Conservation (phyloP, 768 basidiomycete genomes). For the Russula lepida region DNA sequence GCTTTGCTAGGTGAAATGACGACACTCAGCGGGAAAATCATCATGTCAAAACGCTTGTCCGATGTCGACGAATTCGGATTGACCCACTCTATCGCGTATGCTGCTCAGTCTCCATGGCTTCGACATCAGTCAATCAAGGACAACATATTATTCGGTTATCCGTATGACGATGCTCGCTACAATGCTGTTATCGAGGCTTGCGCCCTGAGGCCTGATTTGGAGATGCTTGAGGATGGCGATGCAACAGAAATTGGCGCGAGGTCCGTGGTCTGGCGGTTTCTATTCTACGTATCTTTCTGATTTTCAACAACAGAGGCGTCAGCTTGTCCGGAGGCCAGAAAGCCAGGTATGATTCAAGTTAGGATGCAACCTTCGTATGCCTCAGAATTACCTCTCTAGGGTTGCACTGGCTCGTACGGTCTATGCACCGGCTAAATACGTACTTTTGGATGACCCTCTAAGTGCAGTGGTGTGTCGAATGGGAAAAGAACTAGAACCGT, state of each 20-base stretch:
- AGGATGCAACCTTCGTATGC: not conserved
- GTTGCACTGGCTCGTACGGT: slow-evolving; percentile 79
- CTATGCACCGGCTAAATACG: slow-evolving; percentile 46
- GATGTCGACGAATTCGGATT: slow-evolving; percentile 52
- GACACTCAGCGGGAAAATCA: slow-evolving; percentile 42
- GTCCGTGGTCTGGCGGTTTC: slow-evolving; percentile 25
- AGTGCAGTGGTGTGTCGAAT: slow-evolving; percentile 61
- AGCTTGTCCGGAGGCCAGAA: slow-evolving; percentile 79
- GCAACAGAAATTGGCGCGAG: slow-evolving; percentile 74
- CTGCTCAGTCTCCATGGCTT: slow-evolving; percentile 43
- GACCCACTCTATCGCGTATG: slow-evolving; percentile 42
- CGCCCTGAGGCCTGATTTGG: slow-evolving; percentile 72
- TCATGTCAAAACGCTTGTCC: slow-evolving; percentile 58
- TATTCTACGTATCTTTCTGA: not conserved
- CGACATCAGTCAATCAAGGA: slow-evolving; percentile 43
- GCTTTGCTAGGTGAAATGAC: slow-evolving; percentile 70
- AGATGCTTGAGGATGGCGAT: slow-evolving; percentile 82
- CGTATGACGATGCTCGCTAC: slow-evolving; percentile 61
- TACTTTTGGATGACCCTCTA: slow-evolving; percentile 74
- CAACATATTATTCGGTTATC: slow-evolving; percentile 54
- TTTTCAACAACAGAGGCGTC: slow-evolving; percentile 42
- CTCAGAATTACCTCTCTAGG: slow-evolving; percentile 29
- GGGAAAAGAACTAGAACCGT: slow-evolving; percentile 9
- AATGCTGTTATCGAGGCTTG: slow-evolving; percentile 74
- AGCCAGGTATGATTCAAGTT: slow-evolving; percentile 41